Conservation (phyloP, 768 basidiomycete species). For the Jaapia argillacea region DNA sequence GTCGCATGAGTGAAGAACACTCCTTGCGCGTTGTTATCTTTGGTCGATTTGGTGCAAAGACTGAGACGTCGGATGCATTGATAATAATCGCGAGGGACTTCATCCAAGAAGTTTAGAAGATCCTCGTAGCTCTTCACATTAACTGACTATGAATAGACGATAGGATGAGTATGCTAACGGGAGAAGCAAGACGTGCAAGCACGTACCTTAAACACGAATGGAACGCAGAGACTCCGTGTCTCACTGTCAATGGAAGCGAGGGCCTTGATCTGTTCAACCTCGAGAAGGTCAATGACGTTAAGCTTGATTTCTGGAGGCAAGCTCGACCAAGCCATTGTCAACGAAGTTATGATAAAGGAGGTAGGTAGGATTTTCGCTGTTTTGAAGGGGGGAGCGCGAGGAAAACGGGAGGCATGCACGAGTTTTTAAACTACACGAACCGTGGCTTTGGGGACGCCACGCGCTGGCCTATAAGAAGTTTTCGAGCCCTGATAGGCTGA, state of each 20-base stretch:
- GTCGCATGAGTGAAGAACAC: slow-evolving; percentile 12
- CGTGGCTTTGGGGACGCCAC: too few species aligned
- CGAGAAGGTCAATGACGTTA: slow-evolving; percentile 41
- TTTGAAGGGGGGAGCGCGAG: too few species aligned
- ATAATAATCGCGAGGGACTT: slow-evolving; percentile 46
- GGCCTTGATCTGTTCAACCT: slow-evolving; percentile 29
- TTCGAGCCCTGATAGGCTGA: too few species aligned
- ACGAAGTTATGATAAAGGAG: neutral
- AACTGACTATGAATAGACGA: slow-evolving; percentile 32
- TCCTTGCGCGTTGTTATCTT: neutral
- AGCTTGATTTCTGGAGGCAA: slow-evolving; percentile 65
- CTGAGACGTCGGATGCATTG: slow-evolving; percentile 41
- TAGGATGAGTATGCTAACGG: slow-evolving; percentile 2
- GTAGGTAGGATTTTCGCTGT: too few species aligned
- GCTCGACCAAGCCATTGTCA: slow-evolving; percentile 29
- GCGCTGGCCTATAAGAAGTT: too few species aligned
- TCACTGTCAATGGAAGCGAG: slow-evolving; percentile 39
- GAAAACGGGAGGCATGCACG: too few species aligned
- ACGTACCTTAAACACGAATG: slow-evolving; percentile 49
- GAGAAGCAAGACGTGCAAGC: too few species aligned
- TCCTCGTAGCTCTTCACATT: slow-evolving; percentile 35
- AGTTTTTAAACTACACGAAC: too few species aligned
- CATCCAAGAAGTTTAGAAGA: slow-evolving; percentile 39
- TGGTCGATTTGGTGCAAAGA: slow-evolving; percentile 20
- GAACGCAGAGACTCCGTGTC: slow-evolving; percentile 46